These are phyloP conservation scores for Colletotrichum sp. DNA, from an alignment of 2,329 filamentous ascomycete species.

Conservation along the genomic window DNA sequence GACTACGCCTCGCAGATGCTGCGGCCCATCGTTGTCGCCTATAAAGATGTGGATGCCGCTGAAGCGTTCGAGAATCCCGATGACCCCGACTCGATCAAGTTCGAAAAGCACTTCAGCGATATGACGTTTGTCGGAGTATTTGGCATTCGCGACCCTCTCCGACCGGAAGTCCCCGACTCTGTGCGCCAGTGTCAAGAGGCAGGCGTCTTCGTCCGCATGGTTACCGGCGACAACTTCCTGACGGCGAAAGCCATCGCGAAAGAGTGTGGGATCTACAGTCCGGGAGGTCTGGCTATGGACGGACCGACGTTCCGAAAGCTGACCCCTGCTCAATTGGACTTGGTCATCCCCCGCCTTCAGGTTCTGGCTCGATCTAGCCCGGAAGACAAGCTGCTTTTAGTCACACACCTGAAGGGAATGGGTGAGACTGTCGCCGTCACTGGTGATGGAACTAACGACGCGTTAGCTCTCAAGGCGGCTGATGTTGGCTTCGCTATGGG, in stretches of 20 bases:
- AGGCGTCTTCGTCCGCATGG: slow-evolving; percentile 51
- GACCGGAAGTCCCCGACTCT: slow-evolving; percentile 45
- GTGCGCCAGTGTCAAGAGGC: slow-evolving; percentile 47
- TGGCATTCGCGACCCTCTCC: slow-evolving; percentile 53
- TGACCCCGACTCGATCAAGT: slow-evolving; percentile 13
- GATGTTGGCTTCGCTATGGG: slow-evolving; percentile 70
- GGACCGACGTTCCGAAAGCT: slow-evolving; percentile 70
- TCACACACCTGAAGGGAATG: slow-evolving; percentile 64
- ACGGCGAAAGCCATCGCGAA: slow-evolving; percentile 76
- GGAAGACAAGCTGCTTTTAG: slow-evolving; percentile 69
- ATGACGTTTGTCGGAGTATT: slow-evolving; percentile 57
- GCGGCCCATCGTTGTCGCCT: slow-evolving; percentile 69
- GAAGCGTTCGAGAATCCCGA: slow-evolving; percentile 15
- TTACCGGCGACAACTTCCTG: slow-evolving; percentile 58
- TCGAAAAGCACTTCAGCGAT: slow-evolving; percentile 32
- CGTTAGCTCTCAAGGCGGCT: slow-evolving; percentile 63
- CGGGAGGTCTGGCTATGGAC: slow-evolving; percentile 69
- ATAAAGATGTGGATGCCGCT: slow-evolving; percentile 64
- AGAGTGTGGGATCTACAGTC: slow-evolving; percentile 72
- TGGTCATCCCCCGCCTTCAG: slow-evolving; percentile 62
- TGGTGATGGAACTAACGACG: slow-evolving; percentile 68
- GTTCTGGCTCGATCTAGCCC: slow-evolving; percentile 70
- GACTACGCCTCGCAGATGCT: slow-evolving; percentile 70
- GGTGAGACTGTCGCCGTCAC: slow-evolving; percentile 65
- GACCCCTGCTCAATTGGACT: slow-evolving; percentile 62